These are phyloP conservation scores for Phytophthora macrochlamydospora DNA, from an alignment of 352 stramenopile genomes.

Conservation along the genomic window DNA sequence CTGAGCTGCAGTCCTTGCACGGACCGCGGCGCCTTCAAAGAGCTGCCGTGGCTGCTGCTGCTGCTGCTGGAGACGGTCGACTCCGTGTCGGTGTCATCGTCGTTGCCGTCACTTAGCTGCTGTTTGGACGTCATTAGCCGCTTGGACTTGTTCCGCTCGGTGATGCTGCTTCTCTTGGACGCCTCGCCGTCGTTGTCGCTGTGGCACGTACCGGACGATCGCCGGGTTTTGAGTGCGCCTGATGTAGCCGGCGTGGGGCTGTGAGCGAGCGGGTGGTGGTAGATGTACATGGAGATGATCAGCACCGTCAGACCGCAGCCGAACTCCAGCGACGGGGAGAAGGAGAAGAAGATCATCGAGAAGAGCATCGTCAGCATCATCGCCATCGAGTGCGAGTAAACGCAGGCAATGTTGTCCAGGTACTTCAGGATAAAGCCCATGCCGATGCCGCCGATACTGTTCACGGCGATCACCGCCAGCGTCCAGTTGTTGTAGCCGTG, in stretches of 20 bases:
- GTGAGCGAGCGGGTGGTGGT: constrained; percentile 64
- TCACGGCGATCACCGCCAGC: constrained; percentile 73
- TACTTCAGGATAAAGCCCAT: constrained; percentile 88
- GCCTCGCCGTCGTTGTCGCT: constrained; percentile 13
- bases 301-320: constrained; percentile 77
- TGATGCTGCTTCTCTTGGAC: constrained; percentile 3
- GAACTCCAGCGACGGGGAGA: constrained; percentile 85
- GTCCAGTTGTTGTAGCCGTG: constrained; percentile 84
- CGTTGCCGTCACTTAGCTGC: constrained; percentile 15
- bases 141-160: constrained; percentile 24
- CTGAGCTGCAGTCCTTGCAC: constrained; percentile 42
- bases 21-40: constrained; percentile 18
- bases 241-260: constrained; percentile 4
- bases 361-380: constrained; percentile 92
- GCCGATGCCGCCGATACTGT: constrained; percentile 75
- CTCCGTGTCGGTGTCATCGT: constrained; percentile 18
- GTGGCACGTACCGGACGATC: constrained; percentile 19
- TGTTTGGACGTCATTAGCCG: constrained; percentile 19
- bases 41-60: constrained; percentile 23
- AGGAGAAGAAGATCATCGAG: constrained; percentile 87
- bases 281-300: constrained; percentile 90
- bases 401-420: constrained; percentile 90
- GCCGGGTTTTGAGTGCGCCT: constrained; percentile 12
- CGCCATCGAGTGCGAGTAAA: constrained; percentile 84
- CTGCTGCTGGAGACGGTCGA: constrained; percentile 26